These are phyloP conservation scores for Ascoidea rubescens DNA, from an alignment of 805 yeast genomes.

Conservation along the genomic window DNA sequence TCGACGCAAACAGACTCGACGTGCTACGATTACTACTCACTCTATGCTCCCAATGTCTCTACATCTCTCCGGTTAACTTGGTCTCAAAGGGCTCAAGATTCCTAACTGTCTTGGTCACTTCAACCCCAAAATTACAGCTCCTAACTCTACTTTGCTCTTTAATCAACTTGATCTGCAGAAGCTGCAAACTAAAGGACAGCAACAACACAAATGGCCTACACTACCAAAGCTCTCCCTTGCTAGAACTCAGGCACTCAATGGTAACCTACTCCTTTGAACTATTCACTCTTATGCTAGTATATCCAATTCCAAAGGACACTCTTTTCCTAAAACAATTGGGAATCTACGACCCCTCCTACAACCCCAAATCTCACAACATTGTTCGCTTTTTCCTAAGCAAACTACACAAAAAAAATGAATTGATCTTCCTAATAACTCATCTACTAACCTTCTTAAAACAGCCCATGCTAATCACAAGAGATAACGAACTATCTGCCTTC, in stretches of 20 bases:
- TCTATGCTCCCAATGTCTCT: conserved; percentile 49
- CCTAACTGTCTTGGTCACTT: conserved; percentile 38
- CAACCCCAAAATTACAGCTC: conserved; percentile 32
- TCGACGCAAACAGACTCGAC: conserved; percentile 57
- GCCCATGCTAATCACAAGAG: conserved; percentile 27
- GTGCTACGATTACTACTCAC: conserved; percentile 46
- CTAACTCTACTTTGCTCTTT: conserved; percentile 53
- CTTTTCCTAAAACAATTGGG: conserved; percentile 22
- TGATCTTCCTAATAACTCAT: conserved; percentile 32
- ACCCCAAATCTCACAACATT: conserved; percentile 26
- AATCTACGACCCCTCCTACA: conserved; percentile 15
- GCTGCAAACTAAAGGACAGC: conserved; percentile 23
- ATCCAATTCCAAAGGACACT: conserved; percentile 40
- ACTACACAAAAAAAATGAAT: conserved; percentile 39
- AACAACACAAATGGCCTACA: conserved; percentile 23
- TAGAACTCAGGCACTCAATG: conserved; percentile 29
- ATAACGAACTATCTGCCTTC: conserved; percentile 23
- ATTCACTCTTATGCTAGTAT: conserved; percentile 43
- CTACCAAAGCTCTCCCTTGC: conserved; percentile 14
- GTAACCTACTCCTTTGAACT: conserved; percentile 48
- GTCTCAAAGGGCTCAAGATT: conserved; percentile 45
- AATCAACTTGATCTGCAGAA: conserved; percentile 45
- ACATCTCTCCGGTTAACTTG: conserved; percentile 26
- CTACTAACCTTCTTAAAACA: conserved; percentile 31
- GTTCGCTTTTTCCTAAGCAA: conserved; percentile 38